Base-by-base conservation (phyloP, 2,329 filamentous ascomycete species). In the Cytospora piceicola region DNA sequence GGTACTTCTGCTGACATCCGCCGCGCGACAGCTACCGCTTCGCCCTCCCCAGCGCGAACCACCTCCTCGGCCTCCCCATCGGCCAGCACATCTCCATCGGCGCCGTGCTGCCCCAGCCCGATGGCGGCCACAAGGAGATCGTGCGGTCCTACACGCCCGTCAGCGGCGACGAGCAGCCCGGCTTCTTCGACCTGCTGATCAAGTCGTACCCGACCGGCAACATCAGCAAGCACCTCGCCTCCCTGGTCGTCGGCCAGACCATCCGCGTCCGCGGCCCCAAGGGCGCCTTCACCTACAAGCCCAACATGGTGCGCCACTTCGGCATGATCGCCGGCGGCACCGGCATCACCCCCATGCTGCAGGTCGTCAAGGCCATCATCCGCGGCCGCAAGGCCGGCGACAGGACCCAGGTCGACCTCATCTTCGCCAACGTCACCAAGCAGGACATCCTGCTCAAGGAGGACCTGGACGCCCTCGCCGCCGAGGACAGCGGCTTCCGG, bases 281-380 rank as follows among this genome's bases (percentile, higher is more conserved):
- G 86, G 95, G 95, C 72, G 94, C 94, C 73, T 97, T 99, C 85
- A 92, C 96, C 69, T 99, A 99, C 82, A 92, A 90, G 22, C 93
- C 94, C 73, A 97, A 97, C 84, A 94, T 99, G 91, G 92, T 94
- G 73, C 90, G 92, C 70, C 92, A 92, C 80, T 96, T 99, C 72
- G 95, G 94, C 76, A 99, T 99, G 95, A 92, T 99, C 76, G 93
- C 95, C 70, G 95, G 95, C 71, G 95, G 95, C 70, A 98, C 95
- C 39, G 95, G 95, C 72, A 98, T 99, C 78, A 98, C 95, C 12
- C 95, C 95, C 68, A 99, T 99, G 95, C 86, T 98, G 69, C 95
- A 99, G 83, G 88, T 99, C 73, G 89, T 97, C 77, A 91, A 93
- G 74, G 95, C 94, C 66, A 93, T 98, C 72, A 87, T 94, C 73